Conservation (phyloP, 2,329 filamentous ascomycete species). For the Periconia digitata region DNA sequence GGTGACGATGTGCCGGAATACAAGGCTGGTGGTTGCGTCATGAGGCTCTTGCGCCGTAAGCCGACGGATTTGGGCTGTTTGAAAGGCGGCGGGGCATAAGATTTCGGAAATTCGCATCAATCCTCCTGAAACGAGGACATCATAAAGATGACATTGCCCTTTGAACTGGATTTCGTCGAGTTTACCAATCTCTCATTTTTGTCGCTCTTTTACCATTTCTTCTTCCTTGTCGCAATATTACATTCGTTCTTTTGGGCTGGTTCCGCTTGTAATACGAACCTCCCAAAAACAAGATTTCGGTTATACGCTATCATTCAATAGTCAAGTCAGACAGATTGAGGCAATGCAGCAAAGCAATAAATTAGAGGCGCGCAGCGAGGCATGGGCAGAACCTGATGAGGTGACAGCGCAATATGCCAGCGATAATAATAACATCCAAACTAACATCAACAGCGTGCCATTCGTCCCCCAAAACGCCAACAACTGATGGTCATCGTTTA, state of each 20-base stretch:
- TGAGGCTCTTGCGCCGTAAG: neutral
- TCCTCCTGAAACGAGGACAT: neutral
- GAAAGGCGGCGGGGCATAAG: neutral
- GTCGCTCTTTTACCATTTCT: neutral
- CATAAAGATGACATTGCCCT: neutral
- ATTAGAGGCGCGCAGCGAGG: neutral
- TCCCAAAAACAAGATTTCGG: no score
- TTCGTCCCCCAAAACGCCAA: conserved; percentile 5
- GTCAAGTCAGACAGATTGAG: neutral
- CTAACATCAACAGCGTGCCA: neutral
- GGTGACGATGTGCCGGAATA: no score
- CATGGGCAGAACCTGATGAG: neutral
- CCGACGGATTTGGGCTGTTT: neutral
- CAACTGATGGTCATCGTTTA: conserved; percentile 2
- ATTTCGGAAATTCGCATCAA: neutral
- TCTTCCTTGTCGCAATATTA: neutral
- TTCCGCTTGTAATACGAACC: no score
- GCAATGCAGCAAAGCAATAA: neutral
- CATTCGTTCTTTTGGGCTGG: neutral
- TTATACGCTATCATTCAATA: neutral
- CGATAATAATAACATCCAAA: neutral
- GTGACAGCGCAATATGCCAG: neutral
- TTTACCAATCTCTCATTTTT: neutral
- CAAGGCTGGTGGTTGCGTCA: neutral
- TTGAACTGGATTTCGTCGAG: neutral